Base-by-base conservation (phyloP, 371 early-diverging fungal species). In the Fennellomyces sp. region DNA sequence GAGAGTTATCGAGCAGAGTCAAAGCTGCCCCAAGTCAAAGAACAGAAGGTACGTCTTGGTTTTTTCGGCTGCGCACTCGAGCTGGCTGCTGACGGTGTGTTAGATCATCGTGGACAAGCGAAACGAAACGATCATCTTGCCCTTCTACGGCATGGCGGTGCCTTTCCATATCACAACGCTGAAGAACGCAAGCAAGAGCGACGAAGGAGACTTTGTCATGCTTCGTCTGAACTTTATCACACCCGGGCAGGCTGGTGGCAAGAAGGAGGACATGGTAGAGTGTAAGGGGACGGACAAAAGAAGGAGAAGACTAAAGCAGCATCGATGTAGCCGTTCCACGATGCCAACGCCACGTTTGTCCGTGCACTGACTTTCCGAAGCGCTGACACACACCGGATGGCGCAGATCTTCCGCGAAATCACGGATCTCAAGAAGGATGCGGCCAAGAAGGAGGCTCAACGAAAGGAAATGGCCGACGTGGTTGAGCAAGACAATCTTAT, bases 111-210 rank as follows among this genome's bases (percentile, higher is more conserved):
- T 99, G 2, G 99, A 99, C 76, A 85, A 84, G 56, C 87, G 91
- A 35, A 88, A 84, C 31, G 93, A 96, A 51, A 81, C 97, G 8
- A 83, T 99, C 52, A 87, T 99, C 47, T 76, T 99, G 27, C 99
- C 99, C 3, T 92, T 99, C 35, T 95, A 95, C 66, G 98, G 98
- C 30, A 88, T 92, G 72, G 91, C 98, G 0, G 99, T 99, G 3
- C 99, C 99, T 21, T 99, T 99, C 88, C 99, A 99, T 78, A 93
- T 99, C 51, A 91, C 94, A 13, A 94, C 95, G 0, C 75, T 99
- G 30, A 99, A 99, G 67, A 99, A 94, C 70, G 91, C 92, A 5
- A 92, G 92, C 73, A 96, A 99, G 74, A 91, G 86, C 42, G 98
- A 98, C 54, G 99, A 99, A 81, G 95, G 95, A 36, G 96, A 97